phyloP scores from a whole-genome alignment of 2,329 filamentous ascomycete genomes.

The Tolypocladium album region DNA sequence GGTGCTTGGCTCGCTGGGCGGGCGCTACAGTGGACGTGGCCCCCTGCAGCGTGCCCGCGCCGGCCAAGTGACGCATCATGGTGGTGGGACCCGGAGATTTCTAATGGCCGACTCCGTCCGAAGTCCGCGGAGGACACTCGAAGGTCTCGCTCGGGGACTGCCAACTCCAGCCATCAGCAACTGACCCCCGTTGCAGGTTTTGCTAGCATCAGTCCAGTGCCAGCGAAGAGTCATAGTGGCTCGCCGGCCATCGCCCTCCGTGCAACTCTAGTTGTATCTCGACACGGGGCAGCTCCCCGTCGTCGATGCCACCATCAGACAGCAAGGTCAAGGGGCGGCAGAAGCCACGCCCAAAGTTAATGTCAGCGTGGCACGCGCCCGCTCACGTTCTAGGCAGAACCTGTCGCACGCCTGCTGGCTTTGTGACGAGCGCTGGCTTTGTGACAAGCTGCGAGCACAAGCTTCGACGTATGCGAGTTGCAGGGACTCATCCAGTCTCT shows the following conservation, averaged over 20 bases:
- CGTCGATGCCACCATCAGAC: neutral
- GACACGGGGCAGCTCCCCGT: neutral
- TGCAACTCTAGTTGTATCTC: neutral
- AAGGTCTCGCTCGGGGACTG: neutral
- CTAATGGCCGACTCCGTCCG: conserved; percentile 13
- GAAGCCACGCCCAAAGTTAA: neutral
- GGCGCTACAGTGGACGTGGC: neutral
- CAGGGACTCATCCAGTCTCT: neutral
- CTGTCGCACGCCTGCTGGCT: neutral
- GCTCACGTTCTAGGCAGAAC: neutral
- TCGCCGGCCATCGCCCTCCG: neutral
- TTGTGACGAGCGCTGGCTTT: neutral
- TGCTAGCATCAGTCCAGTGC: too few relatives aligned
- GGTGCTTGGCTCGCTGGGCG: neutral
- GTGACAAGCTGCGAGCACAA: neutral
- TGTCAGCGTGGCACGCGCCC: neutral
- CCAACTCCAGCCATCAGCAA: neutral
- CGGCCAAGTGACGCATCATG: conserved; percentile 1
- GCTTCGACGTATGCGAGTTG: neutral
- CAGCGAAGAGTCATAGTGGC: neutral
- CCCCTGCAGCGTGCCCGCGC: neutral
- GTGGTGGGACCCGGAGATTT: conserved; percentile 11
- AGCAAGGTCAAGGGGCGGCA: neutral
- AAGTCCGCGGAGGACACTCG: neutral
- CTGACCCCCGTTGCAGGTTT: neutral